These are phyloP conservation scores for Colletotrichum filicis DNA, from an alignment of 2,329 filamentous ascomycete species.

Conservation along the genomic window DNA sequence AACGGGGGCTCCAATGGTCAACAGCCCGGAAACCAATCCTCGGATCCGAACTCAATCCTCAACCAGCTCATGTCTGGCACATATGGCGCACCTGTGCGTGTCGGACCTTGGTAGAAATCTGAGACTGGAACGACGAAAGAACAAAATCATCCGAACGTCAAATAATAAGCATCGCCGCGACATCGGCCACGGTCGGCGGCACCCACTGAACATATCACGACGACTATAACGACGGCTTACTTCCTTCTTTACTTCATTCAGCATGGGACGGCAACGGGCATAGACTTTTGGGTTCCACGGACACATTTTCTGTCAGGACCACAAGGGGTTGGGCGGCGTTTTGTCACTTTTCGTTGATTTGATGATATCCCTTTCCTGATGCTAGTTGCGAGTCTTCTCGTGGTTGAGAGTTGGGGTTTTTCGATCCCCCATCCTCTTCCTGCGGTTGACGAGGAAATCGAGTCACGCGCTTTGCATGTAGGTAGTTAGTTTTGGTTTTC, in stretches of 20 bases:
- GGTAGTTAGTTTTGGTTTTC: slow-evolving; percentile 26
- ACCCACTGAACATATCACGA: slow-evolving; percentile 35
- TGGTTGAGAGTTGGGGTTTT: not conserved
- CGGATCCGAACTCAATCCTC: slow-evolving; percentile 67
- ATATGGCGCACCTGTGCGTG: slow-evolving; percentile 69
- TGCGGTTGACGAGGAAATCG: slow-evolving; percentile 27
- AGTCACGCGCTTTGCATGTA: slow-evolving; percentile 20
- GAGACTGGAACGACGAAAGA: not conserved
- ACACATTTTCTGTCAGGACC: slow-evolving; percentile 29
- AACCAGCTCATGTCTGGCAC: slow-evolving; percentile 71
- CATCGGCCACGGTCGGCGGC: slow-evolving; percentile 21
- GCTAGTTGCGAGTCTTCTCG: slow-evolving; percentile 26
- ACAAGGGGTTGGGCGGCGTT: slow-evolving; percentile 24
- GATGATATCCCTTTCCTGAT: slow-evolving; percentile 35
- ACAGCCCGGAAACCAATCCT: slow-evolving; percentile 37
- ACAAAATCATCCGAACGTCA: not conserved
- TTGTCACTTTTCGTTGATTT: slow-evolving; percentile 25
- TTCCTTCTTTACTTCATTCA: slow-evolving; percentile 22
- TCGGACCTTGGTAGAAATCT: slow-evolving; percentile 67
- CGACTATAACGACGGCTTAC: slow-evolving; percentile 35
- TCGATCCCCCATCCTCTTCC: not conserved
- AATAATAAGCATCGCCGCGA: not conserved
- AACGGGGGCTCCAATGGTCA: slow-evolving; percentile 41
- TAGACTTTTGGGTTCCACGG: slow-evolving; percentile 37
- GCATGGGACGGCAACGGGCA: slow-evolving; percentile 37